phyloP scores from a whole-genome alignment of 345 rosid species.

The Linum trigynum region DNA sequence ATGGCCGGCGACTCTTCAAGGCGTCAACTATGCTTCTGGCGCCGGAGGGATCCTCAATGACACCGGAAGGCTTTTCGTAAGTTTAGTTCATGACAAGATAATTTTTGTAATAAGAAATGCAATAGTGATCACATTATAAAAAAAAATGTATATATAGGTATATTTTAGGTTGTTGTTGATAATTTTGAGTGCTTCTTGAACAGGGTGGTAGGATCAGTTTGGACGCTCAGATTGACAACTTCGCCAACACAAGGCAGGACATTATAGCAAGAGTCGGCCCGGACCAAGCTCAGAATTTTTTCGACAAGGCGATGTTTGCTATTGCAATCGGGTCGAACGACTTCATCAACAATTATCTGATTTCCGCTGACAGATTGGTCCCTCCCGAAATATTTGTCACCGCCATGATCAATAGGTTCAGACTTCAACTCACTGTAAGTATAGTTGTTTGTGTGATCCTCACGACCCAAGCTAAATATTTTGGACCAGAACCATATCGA shows the following conservation, averaged over 20 bases:
- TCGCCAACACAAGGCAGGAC: constrained; percentile 40
- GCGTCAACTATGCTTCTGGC: constrained; percentile 35
- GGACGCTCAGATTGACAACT: constrained; percentile 33
- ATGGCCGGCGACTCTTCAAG: constrained; percentile 16
- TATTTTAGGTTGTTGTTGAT: too few species aligned
- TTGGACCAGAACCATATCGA: too few species aligned
- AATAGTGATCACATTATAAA: too few species aligned
- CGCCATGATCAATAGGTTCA: not conserved
- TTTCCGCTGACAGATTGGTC: constrained; percentile 13
- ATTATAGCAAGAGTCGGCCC: constrained; percentile 34
- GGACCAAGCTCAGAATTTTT: constrained; percentile 29
- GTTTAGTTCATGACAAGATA: not conserved
- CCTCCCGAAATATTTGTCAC: not conserved
- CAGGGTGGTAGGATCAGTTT: constrained; percentile 31
- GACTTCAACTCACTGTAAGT: not conserved
- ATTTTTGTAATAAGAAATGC: too few species aligned
- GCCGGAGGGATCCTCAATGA: constrained; percentile 38
- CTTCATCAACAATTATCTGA: constrained; percentile 43
- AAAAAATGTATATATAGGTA: too few species aligned
- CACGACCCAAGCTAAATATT: too few species aligned
- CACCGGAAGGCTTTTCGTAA: constrained; percentile 20
- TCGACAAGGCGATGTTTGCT: constrained; percentile 21
- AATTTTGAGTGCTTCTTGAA: not conserved
- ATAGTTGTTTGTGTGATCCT: too few species aligned
- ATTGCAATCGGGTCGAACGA: constrained; percentile 27